A percentile compares a stretch with the other conserved stretches of the same genome.
phyloP scores from a whole-genome alignment of 129 eudicot species.

The Mikania micrantha region DNA sequence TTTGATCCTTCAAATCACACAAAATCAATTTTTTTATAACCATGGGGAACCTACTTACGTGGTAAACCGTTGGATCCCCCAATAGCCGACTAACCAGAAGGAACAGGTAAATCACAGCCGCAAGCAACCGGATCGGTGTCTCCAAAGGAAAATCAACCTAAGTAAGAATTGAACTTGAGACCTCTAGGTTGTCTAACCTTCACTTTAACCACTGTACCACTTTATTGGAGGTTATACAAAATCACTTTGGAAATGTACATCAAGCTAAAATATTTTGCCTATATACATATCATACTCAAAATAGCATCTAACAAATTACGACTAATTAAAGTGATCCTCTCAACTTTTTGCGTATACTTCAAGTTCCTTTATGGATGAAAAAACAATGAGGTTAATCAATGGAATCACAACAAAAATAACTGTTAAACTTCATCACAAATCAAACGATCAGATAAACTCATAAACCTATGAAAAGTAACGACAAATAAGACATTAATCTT shows the following conservation, averaged over 20 bases:
- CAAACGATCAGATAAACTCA: neutral
- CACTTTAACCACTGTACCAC: no score
- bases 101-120: no score
- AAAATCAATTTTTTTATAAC: no score
- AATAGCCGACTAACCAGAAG: no score
- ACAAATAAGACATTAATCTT: neutral
- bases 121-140: no score
- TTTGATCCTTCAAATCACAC: neutral
- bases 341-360: neutral
- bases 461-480: neutral
- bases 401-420: neutral
- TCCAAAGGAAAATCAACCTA: no score
- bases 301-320: neutral
- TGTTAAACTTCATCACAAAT: neutral
- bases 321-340: neutral
- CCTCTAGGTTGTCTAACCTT: no score
- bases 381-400: neutral
- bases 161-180: no score
- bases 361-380: neutral
- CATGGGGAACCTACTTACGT: no score
- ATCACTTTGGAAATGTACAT: no score
- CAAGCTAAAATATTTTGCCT: neutral
- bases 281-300: neutral
- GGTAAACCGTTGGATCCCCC: no score
- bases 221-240: no score